Base-by-base conservation (phyloP, 768 basidiomycete genomes). In the Termitomyces sp. region DNA sequence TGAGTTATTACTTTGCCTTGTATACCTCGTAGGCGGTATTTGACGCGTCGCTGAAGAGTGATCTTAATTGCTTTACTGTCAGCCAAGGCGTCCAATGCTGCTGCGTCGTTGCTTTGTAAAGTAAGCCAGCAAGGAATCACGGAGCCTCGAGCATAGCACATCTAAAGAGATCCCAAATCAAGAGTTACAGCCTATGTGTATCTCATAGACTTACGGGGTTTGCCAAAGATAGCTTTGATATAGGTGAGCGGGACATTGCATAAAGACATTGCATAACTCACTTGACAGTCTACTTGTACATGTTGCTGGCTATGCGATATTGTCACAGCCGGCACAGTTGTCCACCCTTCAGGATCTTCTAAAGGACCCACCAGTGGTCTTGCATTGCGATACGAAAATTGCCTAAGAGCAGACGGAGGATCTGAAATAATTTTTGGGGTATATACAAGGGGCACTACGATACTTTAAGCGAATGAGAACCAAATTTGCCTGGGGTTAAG, bases 121-220 rank as follows among this genome's bases (percentile, higher is more conserved):
- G 65, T 61, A 4, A 78, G 47, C 46, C 69, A 65, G 52, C 71
- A 73, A 11, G 78, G 76, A 24, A 79, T 71, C n/a, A 73, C 65
- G 2, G 75, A 67, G 9, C 77, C 78, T 37, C 77, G 70, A 8
- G 75, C 72, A 55, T 76, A 79, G 22, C 65, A 69, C 46, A 72
- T 65, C 75, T 74, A 22, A 9, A 24, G 22, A 47, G 6, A 37
- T 20, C 36, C 22, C 0, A 4, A 16, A 6, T 57, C 42, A 24
- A 45, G 5, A 24, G 16, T 8, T 9, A 37, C n/a, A 39, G 31
- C 15, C 36, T 44, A 27, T 27, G 16, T 31, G 34, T 20, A 45
- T 39, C 57, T 44, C 34, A 41, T n/a, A 18, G 27, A 61, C 67
- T 52, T 62, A 76, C 74, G 6, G 75, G 75, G 50, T 72, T 72